These are phyloP conservation scores for Rhizopogon vesiculosus DNA, from an alignment of 768 basidiomycete genomes.

Conservation along the genomic window DNA sequence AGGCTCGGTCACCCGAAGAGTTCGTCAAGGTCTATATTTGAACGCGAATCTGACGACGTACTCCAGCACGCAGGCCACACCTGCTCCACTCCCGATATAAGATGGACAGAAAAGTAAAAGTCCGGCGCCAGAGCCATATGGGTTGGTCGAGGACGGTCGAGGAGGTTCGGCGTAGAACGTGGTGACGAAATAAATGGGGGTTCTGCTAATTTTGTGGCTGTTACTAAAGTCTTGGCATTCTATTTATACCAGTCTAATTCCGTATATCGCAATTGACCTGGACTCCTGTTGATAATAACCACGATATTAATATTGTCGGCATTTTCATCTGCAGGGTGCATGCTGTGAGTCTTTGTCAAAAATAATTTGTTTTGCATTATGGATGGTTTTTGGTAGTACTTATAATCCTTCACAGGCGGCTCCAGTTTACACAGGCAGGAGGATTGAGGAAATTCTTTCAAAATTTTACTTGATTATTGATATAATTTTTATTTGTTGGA, in stretches of 20 bases:
- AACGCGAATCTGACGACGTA: conserved; percentile 6
- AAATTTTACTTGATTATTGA: too few species aligned
- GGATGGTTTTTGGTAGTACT: too few species aligned
- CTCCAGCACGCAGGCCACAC: neutral
- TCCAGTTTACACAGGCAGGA: too few species aligned
- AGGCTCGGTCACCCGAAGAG: conserved; percentile 29
- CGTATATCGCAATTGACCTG: neutral
- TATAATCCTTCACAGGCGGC: too few species aligned
- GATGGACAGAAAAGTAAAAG: neutral
- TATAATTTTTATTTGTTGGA: too few species aligned
- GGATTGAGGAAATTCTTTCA: too few species aligned
- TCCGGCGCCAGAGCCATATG: too few species aligned
- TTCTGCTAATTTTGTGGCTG: neutral
- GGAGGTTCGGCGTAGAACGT: neutral
- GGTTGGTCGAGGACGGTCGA: neutral
- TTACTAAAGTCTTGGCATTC: neutral
- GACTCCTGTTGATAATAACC: neutral
- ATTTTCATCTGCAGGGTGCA: neutral
- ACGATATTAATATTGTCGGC: too few species aligned
- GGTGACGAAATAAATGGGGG: neutral
- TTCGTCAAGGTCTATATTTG: conserved; percentile 16
- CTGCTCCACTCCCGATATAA: neutral
- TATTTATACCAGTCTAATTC: conserved; percentile 2
- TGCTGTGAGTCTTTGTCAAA: neutral
- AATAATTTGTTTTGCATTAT: too few species aligned